Evolutionary conservation across 768 basidiomycete species (phyloP).

Genomic region (Hemileccinum rubropunctum): DNA sequence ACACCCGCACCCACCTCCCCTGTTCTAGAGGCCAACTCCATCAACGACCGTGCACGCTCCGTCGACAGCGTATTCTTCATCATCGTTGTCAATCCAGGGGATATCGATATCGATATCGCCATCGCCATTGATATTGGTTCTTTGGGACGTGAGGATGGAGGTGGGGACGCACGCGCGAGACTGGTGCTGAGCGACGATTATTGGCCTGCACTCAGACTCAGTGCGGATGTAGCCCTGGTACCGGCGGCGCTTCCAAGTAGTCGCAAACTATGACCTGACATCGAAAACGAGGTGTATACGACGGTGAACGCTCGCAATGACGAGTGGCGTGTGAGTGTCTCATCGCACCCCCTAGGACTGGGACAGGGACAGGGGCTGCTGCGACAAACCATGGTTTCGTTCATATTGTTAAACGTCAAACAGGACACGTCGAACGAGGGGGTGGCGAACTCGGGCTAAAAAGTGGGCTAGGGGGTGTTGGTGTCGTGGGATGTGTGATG

Average conservation of each 20-base stretch:
- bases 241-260: too few species aligned
- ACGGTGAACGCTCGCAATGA: conserved; percentile 1
- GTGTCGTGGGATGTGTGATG: not conserved
- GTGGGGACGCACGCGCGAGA: not conserved
- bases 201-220: too few species aligned
- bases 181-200: too few species aligned
- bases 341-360: too few species aligned
- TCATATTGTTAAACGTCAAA: conserved; percentile 23
- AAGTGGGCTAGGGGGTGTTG: not conserved
- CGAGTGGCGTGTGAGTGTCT: too few species aligned
- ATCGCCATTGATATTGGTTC: too few species aligned
- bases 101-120: too few species aligned
- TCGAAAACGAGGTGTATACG: conserved; percentile 19
- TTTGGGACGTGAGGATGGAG: too few species aligned
- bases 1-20: too few species aligned
- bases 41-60: conserved; percentile 55
- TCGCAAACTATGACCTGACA: not conserved
- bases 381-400: conserved; percentile 19
- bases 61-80: conserved; percentile 49
- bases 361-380: not conserved
- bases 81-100: conserved; percentile 36
- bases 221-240: too few species aligned
- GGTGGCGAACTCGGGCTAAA: conserved; percentile 7
- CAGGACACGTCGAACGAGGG: conserved; percentile 23
- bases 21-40: conserved; percentile 59